phyloP scores from a whole-genome alignment of 345 rosid species.

The Brassica napus region Da-Ae NC_063446.1:22940001-22940500 shows the following conservation, averaged over 20 bases:
- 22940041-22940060: too few relatives aligned
- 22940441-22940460: slow-evolving; percentile 92
- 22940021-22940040: neutral
- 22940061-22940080: neutral
- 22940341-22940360: too few relatives aligned
- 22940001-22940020: slow-evolving; percentile 55
- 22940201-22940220: neutral
- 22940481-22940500: slow-evolving; percentile 58
- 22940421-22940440: slow-evolving; percentile 87
- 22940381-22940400: neutral
- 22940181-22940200: neutral
- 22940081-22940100: neutral
- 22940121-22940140: too few relatives aligned
- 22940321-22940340: slow-evolving; percentile 76
- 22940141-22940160: neutral
- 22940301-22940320: slow-evolving; percentile 75
- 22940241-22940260: slow-evolving; percentile 81
- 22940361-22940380: neutral
- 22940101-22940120: too few relatives aligned
- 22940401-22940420: too few relatives aligned
- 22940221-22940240: slow-evolving; percentile 49
- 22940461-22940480: slow-evolving; percentile 75
- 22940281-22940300: slow-evolving; percentile 75
- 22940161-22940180: neutral
- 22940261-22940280: slow-evolving; percentile 94